Base-by-base conservation (phyloP, 768 basidiomycete genomes). In the Mycena olivaceomarginata region DNA sequence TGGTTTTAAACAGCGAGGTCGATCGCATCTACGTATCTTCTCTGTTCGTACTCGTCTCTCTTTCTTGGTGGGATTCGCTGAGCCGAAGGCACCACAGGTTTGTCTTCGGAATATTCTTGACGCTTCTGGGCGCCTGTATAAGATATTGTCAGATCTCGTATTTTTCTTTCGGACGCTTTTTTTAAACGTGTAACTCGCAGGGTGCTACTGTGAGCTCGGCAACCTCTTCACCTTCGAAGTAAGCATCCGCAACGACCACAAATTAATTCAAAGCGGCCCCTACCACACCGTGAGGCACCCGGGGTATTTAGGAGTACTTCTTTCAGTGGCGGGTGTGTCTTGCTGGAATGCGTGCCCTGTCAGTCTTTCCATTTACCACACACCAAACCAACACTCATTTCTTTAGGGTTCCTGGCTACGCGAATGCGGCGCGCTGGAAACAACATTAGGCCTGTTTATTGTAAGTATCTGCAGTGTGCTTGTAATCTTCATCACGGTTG, bases 221-320 rank as follows among this genome's bases (percentile, higher is more conserved):
- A 80, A 67, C 1, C 79, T 90, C 59, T 91, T 91, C 80, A 92
- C 91, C 0, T 92, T 90, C 71, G 89, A 91, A 80, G 84, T 91
- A 85, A 86, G 85, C 82, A 89, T 92, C 40, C 86, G 86, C 56
- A 81, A 83, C 25, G 84, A 88, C 67, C 92, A 92, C 71, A 82
- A 77, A 69, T 85, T 92, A 20, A 84, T 92, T 8, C 90, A 86
- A 0, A 83, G 84, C 40, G 91, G 91, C 2, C 91, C 90, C 0
- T 92, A 92, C 78, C 73, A 82, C 2, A 65, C 85, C 31, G 89
- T 90, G 11, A 84, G 91, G 73, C 91, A 92, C 75, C 91, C 91
- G 3, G 87, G 87, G n/a, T 92, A 92, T 77, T 82, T 85, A 2
- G 90, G 89, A 4, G 81, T 90, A 20, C 67, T 91, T 11, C 72